Base-by-base conservation (phyloP, 768 basidiomycete genomes). In the Dendrothele bispora region DNA sequence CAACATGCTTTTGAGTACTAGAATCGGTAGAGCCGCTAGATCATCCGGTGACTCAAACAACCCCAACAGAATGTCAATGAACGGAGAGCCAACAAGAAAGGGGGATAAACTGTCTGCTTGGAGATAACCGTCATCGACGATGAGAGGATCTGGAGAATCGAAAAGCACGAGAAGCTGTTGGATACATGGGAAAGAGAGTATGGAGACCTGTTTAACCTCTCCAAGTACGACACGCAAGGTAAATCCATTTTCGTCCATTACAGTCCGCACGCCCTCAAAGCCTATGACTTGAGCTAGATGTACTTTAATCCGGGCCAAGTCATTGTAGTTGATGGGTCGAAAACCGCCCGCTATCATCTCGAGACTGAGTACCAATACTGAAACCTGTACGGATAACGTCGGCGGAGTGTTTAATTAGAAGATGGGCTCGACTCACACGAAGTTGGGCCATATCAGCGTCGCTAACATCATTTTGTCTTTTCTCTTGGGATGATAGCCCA, bases 281-380 rank as follows among this genome's bases (percentile, higher is more conserved):
- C 86, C 87, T 15, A 83, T 46, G 11, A 72, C 57, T 39, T 67
- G 68, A 17, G 77, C 65, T 43, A 82, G 57, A 49, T 76, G 70
- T 15, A 71, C 71, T 59, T 91, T 90, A 58, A 91, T 63, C 56
- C 78, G 82, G 53, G 87, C 66, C 7, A 86, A 64, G 15, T 73
- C 72, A 39, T 71, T 65, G 6, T 72, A 45, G 46, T 82, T 82
- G 40, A 84, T 72, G n/a, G n/a, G n/a, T 14, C 64, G 43, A 37
- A 85, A 70, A 6, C 86, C 86, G 49, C 83, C 81, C 8, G 81
- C 71, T 26, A 90, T 70, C 80, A 88, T 83, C 43, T 80, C 76
- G 40, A 90, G 64, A 49, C 79, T 74, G 14, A 91, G 70, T 12
- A 77, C 64, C 21, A 87, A 51, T 18, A 84, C 57, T 1, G 82